phyloP scores from a whole-genome alignment of 2,329 filamentous ascomycete genomes.

The Teratosphaeria destructans region DNA sequence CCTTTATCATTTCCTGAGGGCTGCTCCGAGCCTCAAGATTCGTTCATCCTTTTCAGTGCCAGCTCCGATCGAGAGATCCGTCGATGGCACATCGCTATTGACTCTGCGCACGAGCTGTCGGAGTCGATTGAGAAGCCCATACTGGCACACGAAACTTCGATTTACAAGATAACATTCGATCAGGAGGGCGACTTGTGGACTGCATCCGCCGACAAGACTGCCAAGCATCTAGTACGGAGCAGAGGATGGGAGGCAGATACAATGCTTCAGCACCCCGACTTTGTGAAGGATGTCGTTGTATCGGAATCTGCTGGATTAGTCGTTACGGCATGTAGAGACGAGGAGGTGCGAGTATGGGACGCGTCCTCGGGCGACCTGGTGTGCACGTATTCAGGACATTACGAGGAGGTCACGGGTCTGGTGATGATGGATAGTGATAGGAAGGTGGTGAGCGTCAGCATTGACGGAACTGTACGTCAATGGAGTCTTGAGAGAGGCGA shows the following conservation, averaged over 20 bases:
- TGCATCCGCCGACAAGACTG: constrained; percentile 80
- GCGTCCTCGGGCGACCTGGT: constrained; percentile 19
- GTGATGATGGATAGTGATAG: constrained; percentile 46
- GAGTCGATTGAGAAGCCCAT: constrained; percentile 45
- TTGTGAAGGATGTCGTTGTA: constrained; percentile 72
- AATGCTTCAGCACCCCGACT: constrained; percentile 70
- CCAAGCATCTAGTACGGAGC: constrained; percentile 64
- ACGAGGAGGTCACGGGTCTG: constrained; percentile 81
- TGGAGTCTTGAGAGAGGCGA: constrained; percentile 64
- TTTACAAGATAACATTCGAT: constrained; percentile 66
- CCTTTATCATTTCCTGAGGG: constrained; percentile 38
- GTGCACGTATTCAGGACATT: constrained; percentile 57
- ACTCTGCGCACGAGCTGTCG: constrained; percentile 44
- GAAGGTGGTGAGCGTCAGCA: constrained; percentile 66
- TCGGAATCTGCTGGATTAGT: constrained; percentile 59
- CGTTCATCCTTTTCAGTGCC: constrained; percentile 59
- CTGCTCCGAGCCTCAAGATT: constrained; percentile 27
- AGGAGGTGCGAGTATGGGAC: constrained; percentile 88
- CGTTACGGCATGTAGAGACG: constrained; percentile 79
- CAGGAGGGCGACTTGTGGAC: constrained; percentile 74
- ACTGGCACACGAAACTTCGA: constrained; percentile 76
- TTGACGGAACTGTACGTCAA: constrained; percentile 76
- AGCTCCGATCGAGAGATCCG: constrained; percentile 57
- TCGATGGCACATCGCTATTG: constrained; percentile 56
- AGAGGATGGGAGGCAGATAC: constrained; percentile 63